Evolutionary conservation across 2,329 filamentous ascomycete genomes (phyloP), one percentile per base, ranked within the genome.

Genomic region (Leptographium radiaticola): DNA sequence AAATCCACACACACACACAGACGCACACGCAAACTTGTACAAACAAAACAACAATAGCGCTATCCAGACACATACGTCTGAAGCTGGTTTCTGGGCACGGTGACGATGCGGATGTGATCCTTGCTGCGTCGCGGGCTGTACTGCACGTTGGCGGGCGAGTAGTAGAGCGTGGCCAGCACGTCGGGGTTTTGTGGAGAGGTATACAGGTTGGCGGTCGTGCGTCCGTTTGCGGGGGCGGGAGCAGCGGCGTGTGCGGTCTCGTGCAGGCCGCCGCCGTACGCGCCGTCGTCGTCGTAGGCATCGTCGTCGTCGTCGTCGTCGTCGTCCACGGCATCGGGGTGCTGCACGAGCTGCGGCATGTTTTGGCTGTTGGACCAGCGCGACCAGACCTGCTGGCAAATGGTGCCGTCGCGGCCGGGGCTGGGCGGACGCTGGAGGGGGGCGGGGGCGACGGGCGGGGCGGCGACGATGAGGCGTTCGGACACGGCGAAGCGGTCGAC

Each of bases 401-500:
- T 39, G 30, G 53, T 51, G 48, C 46, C 44, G 50, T 11, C 34
- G 33, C 9, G 33, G 13, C 38, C 39, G 18, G n/a, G 25, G 25
- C 25, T 25, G 25, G 25, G 25, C 25, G 25, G 10, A 25, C 40
- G 20, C 16, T 69, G 42, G 13, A 31, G 2, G 16, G 2, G 30
- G 2, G 20, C 44, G 4, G 30, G 13, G 7, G 6, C 30, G 12
- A 13, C 20, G 18, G 47, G 30, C 4, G 47, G 51, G 38, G 36
- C 15, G 34, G 49, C 53, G 30, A 76, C 60, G 16, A 74, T 53
- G 20, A 76, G 62, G 54, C 65, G 60, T 47, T 63, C 60, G 4
- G 63, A 65, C 11, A 59, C 58, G 6, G 64, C 60, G 53, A 75
- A 76, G 30, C 70, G 67, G 58, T 76, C 73, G 45, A 74, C 66